Evolutionary conservation across 768 basidiomycete species (phyloP).

Genomic region (Nevesoporus exiguus): DNA sequence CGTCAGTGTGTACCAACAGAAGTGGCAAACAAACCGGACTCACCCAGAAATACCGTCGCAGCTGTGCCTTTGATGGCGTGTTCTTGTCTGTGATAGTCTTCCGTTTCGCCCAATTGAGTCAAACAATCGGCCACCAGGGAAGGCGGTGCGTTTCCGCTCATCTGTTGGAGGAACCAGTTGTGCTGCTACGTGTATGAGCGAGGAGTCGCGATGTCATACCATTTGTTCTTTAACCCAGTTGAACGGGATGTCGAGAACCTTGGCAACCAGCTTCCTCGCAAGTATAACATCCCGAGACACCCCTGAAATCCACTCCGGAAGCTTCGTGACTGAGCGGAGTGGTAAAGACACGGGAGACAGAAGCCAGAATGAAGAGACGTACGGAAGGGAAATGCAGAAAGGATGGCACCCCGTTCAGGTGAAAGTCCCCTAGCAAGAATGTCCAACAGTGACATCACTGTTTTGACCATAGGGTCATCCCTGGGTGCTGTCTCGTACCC

Average conservation of each 20-base stretch:
- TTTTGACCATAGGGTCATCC: conserved; percentile 22
- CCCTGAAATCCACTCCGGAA: conserved; percentile 22
- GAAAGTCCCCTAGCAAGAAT: conserved; percentile 21
- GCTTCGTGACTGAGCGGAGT: conserved; percentile 11
- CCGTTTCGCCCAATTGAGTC: conserved; percentile 13
- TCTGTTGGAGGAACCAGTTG: conserved; percentile 1
- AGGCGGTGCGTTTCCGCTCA: conserved; percentile 13
- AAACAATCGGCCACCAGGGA: conserved; percentile 29
- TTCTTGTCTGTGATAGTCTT: conserved; percentile 16
- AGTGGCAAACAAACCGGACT: neutral
- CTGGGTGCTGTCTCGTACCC: conserved; percentile 19
- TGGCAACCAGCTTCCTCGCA: conserved; percentile 12
- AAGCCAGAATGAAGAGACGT: neutral
- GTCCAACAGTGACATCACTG: conserved; percentile 15
- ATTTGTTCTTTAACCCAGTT: conserved; percentile 24
- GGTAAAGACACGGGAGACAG: conserved; percentile 11
- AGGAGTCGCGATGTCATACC: conserved; percentile 9
- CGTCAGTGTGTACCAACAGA: neutral
- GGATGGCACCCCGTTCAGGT: conserved; percentile 16
- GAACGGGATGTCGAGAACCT: conserved; percentile 24
- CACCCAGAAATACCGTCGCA: conserved; percentile 26
- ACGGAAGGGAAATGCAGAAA: conserved; percentile 24
- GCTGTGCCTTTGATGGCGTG: conserved; percentile 26
- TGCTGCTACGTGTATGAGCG: neutral
- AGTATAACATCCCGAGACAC: conserved; percentile 18